Evolutionary conservation across 345 rosid genomes (phyloP), one percentile per base, ranked within the genome.

Genomic region (Hevea brasiliensis): DNA sequence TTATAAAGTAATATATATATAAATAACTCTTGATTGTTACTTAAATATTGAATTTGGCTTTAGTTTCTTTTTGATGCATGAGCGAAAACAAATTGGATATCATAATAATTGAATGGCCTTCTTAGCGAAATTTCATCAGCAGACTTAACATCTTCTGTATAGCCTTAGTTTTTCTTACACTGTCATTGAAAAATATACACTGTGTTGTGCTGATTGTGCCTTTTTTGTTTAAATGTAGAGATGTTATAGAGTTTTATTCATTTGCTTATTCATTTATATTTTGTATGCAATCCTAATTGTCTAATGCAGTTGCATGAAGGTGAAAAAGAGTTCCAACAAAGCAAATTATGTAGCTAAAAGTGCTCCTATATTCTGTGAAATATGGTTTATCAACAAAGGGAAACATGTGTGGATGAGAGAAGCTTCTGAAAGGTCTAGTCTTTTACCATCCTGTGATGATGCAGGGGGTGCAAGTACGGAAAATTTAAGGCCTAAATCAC

Each of bases 301-400:
- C 65, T 44, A 18, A 40, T 81, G 62, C 80, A 91, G 96, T 76
- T 86, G 87, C 73, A 61, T 81, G 72, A 85, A 80, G 81, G 82
- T 83, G 55, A 87, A 83, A 81, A 84, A 62, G 81, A 72, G 85
- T 77, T 81, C 88, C 71, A 77, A 71, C 42, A 87, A 84, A 83
- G 87, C 80, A 15, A 79, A 72, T 63, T 89, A 84, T 77, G 84
- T 77, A 26, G 84, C 81, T 0, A 87, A 78, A 82, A 63, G 80
- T 68, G 88, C 83, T 68, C 92, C 93, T 0, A 3, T 63, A 17
- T 85, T 80, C 73, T 89, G 92, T 75, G 88, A 87, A 82, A 85
- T 91, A 72, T 84, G 86, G 87, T 85, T 89, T 78, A 80, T 91
- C 63, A 79, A 84, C 79, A 91, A 86, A 83, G 92, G 93, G 57